Base-by-base conservation (phyloP, 192 early-diverging fungal species). In the Rhizoclosmatium sp. region DNA sequence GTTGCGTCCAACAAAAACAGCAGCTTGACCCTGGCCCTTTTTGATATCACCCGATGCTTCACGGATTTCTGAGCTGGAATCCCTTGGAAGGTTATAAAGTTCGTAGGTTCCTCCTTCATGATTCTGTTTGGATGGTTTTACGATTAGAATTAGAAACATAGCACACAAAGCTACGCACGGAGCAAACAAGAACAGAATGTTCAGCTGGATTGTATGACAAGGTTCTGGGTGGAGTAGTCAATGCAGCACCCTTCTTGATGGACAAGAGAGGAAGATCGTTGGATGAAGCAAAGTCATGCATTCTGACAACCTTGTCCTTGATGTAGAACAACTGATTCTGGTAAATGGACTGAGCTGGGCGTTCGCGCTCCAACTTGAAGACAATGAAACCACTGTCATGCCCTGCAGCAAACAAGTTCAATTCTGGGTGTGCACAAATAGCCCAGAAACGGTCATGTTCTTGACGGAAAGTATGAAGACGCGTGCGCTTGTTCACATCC, bases 401-500 rank as follows among this genome's bases (percentile, higher is more conserved):
- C 62, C 95, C 94, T 31, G 96, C 97, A 58, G 98, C 98, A 91
- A 99, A 99, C 46, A 99, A 81, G 80, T 99, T 99, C 58, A 99
- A 89, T 79, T 97, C 95, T 3, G 98, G 98, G 81, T 99, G 98
- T 41, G 96, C 95, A 2, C 94, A 92, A 48, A 99, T 79, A 64
- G 94, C 93, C 98, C 98, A 99, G 86, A 97, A 99, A 86, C 94
- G 92, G 85, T 97, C 98, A 79, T 95, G 93, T 77, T 99, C 98
- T 62, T 97, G 92, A 61, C 95, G 91, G 90, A 98, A 99, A 0
- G 98, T 99, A 81, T 96, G 94, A 23, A 98, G 87, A 58, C 94
- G 89, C 2, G 96, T 98, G 70, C 97, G 92, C 79, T 96, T 97
- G 54, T 92, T 93, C 89, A 97, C 95, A 79, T 99, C 98, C 98